A percentile compares a stretch with the other conserved stretches of the same genome.
Evolutionary conservation across 2,329 filamentous ascomycete genomes (phyloP).

Genomic region (Claviceps paspali): DNA sequence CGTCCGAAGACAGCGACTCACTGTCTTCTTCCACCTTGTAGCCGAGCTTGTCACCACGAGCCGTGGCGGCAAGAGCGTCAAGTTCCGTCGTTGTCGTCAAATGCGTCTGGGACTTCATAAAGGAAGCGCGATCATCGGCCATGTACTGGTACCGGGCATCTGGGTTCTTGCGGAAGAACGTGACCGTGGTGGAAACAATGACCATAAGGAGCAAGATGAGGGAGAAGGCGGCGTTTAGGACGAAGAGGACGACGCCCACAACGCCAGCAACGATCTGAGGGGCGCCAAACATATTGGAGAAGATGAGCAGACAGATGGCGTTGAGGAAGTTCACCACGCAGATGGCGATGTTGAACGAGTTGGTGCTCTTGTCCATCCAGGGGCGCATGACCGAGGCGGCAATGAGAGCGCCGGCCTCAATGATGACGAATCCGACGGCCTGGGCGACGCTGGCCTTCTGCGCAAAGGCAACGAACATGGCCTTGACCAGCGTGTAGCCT

Average conservation of each 20-base stretch:
- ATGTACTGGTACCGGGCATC: constrained; percentile 89
- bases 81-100: constrained; percentile 65
- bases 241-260: constrained; percentile 77
- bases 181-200: constrained; percentile 39
- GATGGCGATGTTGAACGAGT: constrained; percentile 88
- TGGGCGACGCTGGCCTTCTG: constrained; percentile 58
- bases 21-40: constrained; percentile 29
- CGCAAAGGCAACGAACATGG: constrained; percentile 70
- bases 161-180: constrained; percentile 80
- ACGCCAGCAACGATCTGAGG: constrained; percentile 71
- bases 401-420: constrained; percentile 66
- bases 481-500: constrained; percentile 67
- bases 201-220: constrained; percentile 71
- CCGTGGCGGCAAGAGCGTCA: constrained; percentile 79
- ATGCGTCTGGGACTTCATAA: constrained; percentile 87
- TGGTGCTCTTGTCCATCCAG: constrained; percentile 99
- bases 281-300: constrained; percentile 70
- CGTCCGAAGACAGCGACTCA: constrained; percentile 24
- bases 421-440: constrained; percentile 68
- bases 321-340: constrained; percentile 79
- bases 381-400: constrained; percentile 65
- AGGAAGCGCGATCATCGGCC: constrained; percentile 85
- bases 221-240: constrained; percentile 71
- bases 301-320: constrained; percentile 73
- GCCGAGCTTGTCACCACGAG: constrained; percentile 49